Evolutionary conservation across 257 asterid species (phyloP), one percentile per base, ranked within the genome.

Genomic region (Nicotiana obtusifolia): DNA sequence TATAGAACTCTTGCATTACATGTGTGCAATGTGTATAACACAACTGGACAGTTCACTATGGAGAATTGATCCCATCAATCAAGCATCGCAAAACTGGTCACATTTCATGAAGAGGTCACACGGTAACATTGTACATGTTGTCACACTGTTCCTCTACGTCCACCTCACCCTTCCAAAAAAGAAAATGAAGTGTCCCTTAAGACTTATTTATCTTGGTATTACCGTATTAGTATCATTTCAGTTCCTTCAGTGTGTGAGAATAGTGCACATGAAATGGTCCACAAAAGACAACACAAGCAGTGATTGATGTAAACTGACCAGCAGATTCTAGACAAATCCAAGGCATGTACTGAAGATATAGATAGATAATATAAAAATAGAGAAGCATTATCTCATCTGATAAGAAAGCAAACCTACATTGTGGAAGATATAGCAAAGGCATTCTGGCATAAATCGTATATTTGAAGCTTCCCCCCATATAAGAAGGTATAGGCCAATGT

Each of bases 381-480:
- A 66, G 76, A 33, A 66, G 28, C 26, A 66, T 14, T 49, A 78
- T 59, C 77, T 76, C 26, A 61, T 64, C 33, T 78, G 35, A 17
- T 33, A 33, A 80, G 65, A 84, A 85, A 81, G 84, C 19, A 82
- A 88, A 79, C 95, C 47, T 93, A 96, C 99, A 83, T 82, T 87
- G 86, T 96, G 99, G 88, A 96, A 96, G 57, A 96, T 93, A 87
- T 94, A 96, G 93, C 99, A 96, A 64, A 96, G 76, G 90, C 99
- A 96, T 82, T 96, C 99, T 22, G 99, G 99, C 99, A 96, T 96
- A 83, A 96, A 96, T 22, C 99, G 97, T 80, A 96, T 86, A 81
- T 96, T 96, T 80, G 99, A 96, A 86, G 98, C 98, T 94, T 96
- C 99, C 20, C 99, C 98, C 99, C 99, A 96, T 64, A 96, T 94